Base-by-base conservation (phyloP, 164 flowering plant genomes). In the Tinospora cordifolia region DNA sequence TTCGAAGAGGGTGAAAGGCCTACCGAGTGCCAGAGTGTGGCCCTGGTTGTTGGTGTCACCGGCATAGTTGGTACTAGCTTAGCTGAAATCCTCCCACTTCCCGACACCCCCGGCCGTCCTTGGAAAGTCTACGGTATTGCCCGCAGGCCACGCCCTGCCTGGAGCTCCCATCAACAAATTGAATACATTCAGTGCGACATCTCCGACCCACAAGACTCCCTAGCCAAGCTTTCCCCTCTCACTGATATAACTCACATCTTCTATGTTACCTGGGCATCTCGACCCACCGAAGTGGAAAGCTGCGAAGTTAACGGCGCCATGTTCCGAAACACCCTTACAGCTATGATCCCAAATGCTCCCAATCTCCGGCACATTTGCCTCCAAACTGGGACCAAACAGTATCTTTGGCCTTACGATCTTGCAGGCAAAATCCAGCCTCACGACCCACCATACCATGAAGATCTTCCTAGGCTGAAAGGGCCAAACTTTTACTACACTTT, bases 91-190 rank as follows among this genome's bases (percentile, higher is more conserved):
- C 90, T 92, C 69, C 93, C 93, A 0, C 85, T 87, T 47, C 44
- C 90, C 25, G 90, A 87, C 80, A 88, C 96, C 27, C 96, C 97
- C 62, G 93, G 95, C 46, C 92, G 95, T 26, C 92, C 90, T 0
- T 90, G 95, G 97, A 90, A 91, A 70, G 93, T 88, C 68, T 90
- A 90, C 75, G 93, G 97, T 74, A 86, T 88, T 47, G 88, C 86
- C 8, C 86, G 93, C 57, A 84, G 93, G 26, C 83, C 88, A 38
- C 83, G 87, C 0, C 95, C 93, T 14, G 7, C 69, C 39, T 88
- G 91, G 93, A 75, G 71, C 73, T 78, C 80, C 9, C 88, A 87
- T 26, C 81, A 86, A 63, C 86, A 87, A 0, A 57, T 91, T 65
- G 82, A 88, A 6, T 89, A 91, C 86, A 80, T 91, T 74, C 91